These are phyloP conservation scores for Ligustrum vulgare DNA, from an alignment of 257 asterid genomes.

Conservation along the genomic window DNA sequence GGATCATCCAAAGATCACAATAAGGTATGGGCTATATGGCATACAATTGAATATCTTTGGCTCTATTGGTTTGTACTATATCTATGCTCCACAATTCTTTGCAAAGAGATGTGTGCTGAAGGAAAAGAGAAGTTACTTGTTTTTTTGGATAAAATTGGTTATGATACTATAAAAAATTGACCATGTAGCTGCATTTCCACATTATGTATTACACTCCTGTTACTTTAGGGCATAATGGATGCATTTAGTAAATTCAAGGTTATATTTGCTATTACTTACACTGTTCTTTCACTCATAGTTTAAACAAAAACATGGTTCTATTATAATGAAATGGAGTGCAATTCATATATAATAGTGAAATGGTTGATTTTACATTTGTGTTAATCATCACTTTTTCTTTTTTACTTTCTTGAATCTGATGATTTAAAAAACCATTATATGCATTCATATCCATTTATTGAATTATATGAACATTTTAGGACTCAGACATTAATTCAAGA, in stretches of 20 bases:
- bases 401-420: too few relatives aligned
- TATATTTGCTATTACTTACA: background rate
- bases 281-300: background rate
- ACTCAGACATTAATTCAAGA: too few relatives aligned
- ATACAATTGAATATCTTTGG: background rate
- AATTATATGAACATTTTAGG: too few relatives aligned
- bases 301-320: background rate
- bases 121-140: slow-evolving; percentile 1
- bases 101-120: background rate
- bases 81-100: background rate
- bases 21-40: slow-evolving; percentile 53
- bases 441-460: too few relatives aligned
- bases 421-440: too few relatives aligned
- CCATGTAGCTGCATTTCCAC: background rate
- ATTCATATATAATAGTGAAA: too few relatives aligned
- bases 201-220: background rate
- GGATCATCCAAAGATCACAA: slow-evolving; percentile 47
- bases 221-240: slow-evolving; percentile 9
- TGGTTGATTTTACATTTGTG: too few relatives aligned
- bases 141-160: background rate
- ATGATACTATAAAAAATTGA: background rate
- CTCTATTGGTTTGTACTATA: slow-evolving; percentile 1
- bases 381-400: too few relatives aligned
- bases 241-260: too few relatives aligned
- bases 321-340: too few relatives aligned